Evolutionary conservation across 306 rosid genomes (phyloP), one percentile per base, ranked within the genome.

Genomic region (Begonia masoniana): DNA sequence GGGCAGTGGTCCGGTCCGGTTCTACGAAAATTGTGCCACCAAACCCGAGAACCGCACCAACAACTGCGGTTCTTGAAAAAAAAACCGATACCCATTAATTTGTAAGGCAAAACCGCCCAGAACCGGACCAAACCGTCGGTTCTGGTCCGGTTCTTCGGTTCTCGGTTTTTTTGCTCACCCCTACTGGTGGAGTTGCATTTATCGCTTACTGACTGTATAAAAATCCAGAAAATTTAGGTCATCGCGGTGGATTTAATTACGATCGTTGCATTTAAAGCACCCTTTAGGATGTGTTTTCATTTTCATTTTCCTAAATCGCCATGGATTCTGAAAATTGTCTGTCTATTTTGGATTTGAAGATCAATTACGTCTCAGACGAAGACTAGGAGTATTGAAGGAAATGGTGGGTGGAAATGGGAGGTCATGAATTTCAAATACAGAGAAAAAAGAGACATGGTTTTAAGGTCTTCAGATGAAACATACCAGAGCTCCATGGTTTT

Each of bases 371-470:
- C 48, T 43, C 13, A 43, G n/a, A 13, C n/a, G 13, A 13, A 43
- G 48, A 43, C 55, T 65, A 56, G 69, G 13, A 63, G 54, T 61
- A 76, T 71, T 88, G 82, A 69, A 69, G 56, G 50, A 65, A 59
- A 46, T 47, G 24, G 65, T 17, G 19, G 19, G 19, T 17, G 19
- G 19, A 17, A 17, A 17, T 72, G n/a, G n/a, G n/a, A n/a, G n/a
- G n/a, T n/a, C n/a, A n/a, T n/a, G 50, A 75, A 74, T 52, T 63
- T 10, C 3, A 59, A 68, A 54, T 70, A 77, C 43, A 62, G 53
- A 54, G 62, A 57, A 75, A 76, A n/a, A 15, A 56, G 78, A 74
- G 82, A 85, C 62, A 74, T 81, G 84, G 84, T 78, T 24, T 59
- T 75, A 60, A 73, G 69, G 69, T 63, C 81, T 76, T 63, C 74